phyloP scores from a whole-genome alignment of 495 filamentous ascomycete species.

The Hypoxylon perforatum region DNA sequence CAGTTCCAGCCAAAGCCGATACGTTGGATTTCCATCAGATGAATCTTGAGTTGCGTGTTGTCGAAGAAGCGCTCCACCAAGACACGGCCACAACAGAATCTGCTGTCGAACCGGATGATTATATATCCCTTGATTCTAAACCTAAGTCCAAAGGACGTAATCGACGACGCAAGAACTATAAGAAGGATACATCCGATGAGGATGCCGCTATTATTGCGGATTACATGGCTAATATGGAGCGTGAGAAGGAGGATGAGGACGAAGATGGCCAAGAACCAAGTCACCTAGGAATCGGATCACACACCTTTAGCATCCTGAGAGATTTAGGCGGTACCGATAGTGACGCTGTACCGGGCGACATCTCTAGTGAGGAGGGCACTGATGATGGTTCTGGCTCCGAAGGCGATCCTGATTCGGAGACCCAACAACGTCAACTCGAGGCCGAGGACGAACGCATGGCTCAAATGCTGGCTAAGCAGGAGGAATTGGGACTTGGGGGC shows the following conservation, averaged over 20 bases:
- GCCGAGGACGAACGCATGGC: constrained; percentile 69
- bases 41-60: constrained; percentile 18
- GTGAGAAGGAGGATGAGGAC: constrained; percentile 50
- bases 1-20: constrained; percentile 16
- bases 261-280: constrained; percentile 23
- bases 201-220: constrained; percentile 74
- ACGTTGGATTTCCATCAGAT: constrained; percentile 28
- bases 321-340: constrained; percentile 62
- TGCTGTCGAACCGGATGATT: constrained; percentile 8
- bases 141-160: background rate
- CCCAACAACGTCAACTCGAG: constrained; percentile 46
- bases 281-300: constrained; percentile 26
- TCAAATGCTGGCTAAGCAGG: constrained; percentile 70
- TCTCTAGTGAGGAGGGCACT: constrained; percentile 31
- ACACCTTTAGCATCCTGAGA: constrained; percentile 47
- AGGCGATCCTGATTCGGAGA: constrained; percentile 43
- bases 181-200: constrained; percentile 39
- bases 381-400: constrained; percentile 31
- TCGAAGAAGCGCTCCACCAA: constrained; percentile 21
- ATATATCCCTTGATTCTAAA: constrained; percentile 30
- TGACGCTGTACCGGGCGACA: constrained; percentile 39
- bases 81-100: constrained; percentile 2
- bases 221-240: constrained; percentile 79
- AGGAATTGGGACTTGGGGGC: constrained; percentile 70
- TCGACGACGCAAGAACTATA: constrained; percentile 8